Evolutionary conservation across 805 yeast genomes (phyloP).

Genomic region (Cyberlindnera americana): DNA sequence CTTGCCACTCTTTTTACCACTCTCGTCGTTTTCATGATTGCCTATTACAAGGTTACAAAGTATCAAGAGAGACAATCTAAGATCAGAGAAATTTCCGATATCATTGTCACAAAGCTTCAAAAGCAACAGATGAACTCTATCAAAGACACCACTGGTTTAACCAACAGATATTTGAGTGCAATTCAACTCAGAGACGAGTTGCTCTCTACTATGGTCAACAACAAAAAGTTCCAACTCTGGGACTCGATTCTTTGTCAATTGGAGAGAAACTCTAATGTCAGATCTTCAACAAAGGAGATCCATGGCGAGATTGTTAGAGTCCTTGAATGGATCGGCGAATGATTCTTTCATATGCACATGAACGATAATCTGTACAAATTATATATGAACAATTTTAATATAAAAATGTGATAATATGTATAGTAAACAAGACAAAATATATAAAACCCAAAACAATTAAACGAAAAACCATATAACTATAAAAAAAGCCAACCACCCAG

Average conservation of each 20-base stretch:
- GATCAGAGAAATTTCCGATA: slow-evolving; percentile 43
- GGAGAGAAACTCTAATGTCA: slow-evolving; percentile 65
- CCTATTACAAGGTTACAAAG: slow-evolving; percentile 34
- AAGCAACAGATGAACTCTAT: slow-evolving; percentile 38
- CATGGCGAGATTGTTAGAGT: slow-evolving; percentile 86
- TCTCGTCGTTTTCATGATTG: slow-evolving; percentile 3
- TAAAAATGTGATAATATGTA: neutral
- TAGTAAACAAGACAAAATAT: neutral
- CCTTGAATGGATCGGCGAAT: slow-evolving; percentile 76
- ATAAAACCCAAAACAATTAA: neutral
- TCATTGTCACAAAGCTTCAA: slow-evolving; percentile 49
- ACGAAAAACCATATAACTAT: neutral
- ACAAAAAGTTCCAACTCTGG: slow-evolving; percentile 53
- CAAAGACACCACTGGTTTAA: slow-evolving; percentile 33
- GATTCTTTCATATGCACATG: no score
- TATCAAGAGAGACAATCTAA: slow-evolving; percentile 37
- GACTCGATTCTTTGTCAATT: slow-evolving; percentile 47
- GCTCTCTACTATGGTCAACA: slow-evolving; percentile 32
- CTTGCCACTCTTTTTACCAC: slow-evolving; percentile 10
- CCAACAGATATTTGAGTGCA: slow-evolving; percentile 53
- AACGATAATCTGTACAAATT: no score
- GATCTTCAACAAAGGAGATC: slow-evolving; percentile 59
- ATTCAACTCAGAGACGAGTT: slow-evolving; percentile 71
- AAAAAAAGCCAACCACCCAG: no score
- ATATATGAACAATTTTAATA: neutral